phyloP scores from a whole-genome alignment of 1,139 yeast species.

The Suhomyces taliae region DNA sequence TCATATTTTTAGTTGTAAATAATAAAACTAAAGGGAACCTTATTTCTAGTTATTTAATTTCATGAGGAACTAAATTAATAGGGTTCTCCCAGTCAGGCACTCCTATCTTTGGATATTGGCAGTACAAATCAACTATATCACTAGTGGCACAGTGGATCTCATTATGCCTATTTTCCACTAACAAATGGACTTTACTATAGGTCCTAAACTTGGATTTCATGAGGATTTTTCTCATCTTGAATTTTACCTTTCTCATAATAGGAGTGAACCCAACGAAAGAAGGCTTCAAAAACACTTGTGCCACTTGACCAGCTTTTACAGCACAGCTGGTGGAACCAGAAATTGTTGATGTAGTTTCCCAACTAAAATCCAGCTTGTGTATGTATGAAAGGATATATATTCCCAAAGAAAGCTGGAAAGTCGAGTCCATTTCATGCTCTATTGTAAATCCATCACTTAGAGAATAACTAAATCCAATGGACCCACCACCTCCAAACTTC shows the following conservation, averaged over 20 bases:
- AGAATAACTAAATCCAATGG: conserved; percentile 16
- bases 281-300: conserved; percentile 25
- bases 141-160: conserved; percentile 24
- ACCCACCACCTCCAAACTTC: conserved; percentile 21
- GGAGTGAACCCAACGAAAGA: conserved; percentile 14
- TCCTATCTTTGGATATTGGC: conserved; percentile 20
- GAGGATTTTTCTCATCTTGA: conserved; percentile 10
- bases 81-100: conserved; percentile 23
- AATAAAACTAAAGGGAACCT: not conserved
- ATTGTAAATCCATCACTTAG: conserved; percentile 1
- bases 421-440: not conserved
- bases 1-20: not conserved
- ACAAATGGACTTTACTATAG: conserved; percentile 10
- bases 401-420: not conserved
- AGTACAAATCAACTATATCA: conserved; percentile 23
- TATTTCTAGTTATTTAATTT: not conserved
- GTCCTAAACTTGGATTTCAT: conserved; percentile 15
- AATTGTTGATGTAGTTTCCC: conserved; percentile 1
- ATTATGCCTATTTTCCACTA: conserved; percentile 14
- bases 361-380: not conserved
- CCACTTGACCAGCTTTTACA: conserved; percentile 19
- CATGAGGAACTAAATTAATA: conserved; percentile 10
- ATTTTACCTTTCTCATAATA: conserved; percentile 13
- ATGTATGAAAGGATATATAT: not conserved
- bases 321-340: conserved; percentile 18